Base-by-base conservation (phyloP, 139 green algal genomes). In the Picocystis salinarum region DNA sequence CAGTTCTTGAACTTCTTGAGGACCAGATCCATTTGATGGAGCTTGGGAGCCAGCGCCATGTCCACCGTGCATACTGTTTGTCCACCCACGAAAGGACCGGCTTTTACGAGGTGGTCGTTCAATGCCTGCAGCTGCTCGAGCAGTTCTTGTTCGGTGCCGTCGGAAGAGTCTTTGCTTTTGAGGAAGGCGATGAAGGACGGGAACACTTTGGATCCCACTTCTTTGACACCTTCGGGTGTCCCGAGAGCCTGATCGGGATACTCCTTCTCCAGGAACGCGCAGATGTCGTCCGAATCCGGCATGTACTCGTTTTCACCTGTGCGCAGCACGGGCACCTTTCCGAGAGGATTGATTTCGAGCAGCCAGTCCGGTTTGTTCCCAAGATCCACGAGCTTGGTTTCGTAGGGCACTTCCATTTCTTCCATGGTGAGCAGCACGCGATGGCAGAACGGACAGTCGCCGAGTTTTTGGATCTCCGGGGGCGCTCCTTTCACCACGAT, bases 401-500 rank as follows among this genome's bases (percentile, higher is more conserved):
- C 56, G 56, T 84, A 82, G 0, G 64, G 62, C 7, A 83, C 53
- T 2, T 62, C 19, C 71, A 93, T 93, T 36, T 79, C 56, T 50
- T 81, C 69, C 0, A 85, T 42, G 0, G 74, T 78, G 0, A 93
- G 57, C 19, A 93, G 61, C n/a, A 71, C 75, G 17, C 82, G 60
- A 19, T 93, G 82, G 44, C 63, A 91, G 56, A 93, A 93, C 3
- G 82, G 81, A 62, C 71, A n/a, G n/a, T n/a, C n/a, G n/a, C n/a
- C n/a, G n/a, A n/a, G n/a, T n/a, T n/a, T n/a, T n/a, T n/a, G n/a
- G n/a, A n/a, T n/a, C n/a, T n/a, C n/a, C n/a, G n/a, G n/a, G n/a
- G n/a, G n/a, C n/a, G n/a, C n/a, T n/a, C n/a, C n/a, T n/a, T n/a
- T n/a, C n/a, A n/a, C n/a, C n/a, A n/a, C n/a, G n/a, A n/a, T n/a